Percentiles rank a stretch among this genome's conserved stretches.
Conservation (phyloP, 805 yeast species). For the Yamadazyma akitaensis region DNA sequence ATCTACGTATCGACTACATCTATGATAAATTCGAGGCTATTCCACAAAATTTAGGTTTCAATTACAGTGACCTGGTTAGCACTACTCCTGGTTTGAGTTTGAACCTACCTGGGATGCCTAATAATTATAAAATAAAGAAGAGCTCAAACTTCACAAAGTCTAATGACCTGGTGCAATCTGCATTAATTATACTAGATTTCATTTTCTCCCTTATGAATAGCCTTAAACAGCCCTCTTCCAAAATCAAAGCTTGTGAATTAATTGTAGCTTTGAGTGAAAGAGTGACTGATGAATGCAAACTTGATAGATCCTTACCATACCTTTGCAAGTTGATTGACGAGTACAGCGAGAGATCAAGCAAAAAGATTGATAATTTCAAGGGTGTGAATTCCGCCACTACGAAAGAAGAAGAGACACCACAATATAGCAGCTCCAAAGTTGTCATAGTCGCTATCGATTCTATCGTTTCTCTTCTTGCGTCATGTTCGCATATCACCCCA, state of each 20-base stretch:
- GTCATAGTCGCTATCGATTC: constrained; percentile 63
- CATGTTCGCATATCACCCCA: constrained; percentile 65
- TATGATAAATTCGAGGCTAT: constrained; percentile 55
- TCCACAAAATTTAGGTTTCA: constrained; percentile 20
- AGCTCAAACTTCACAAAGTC: constrained; percentile 11
- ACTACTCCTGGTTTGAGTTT: constrained; percentile 23
- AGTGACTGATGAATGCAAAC: constrained; percentile 75
- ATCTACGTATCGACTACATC: constrained; percentile 54
- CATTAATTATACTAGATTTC: constrained; percentile 55
- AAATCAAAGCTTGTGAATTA: constrained; percentile 71
- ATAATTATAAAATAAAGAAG: constrained; percentile 40
- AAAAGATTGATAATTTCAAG: constrained; percentile 3
- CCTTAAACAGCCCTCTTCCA: constrained; percentile 55
- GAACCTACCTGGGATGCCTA: constrained; percentile 51
- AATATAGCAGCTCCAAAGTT: constrained; percentile 47
- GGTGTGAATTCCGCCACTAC: background rate
- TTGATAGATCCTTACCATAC: constrained; percentile 84
- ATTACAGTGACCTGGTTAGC: constrained; percentile 14
- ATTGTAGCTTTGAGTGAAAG: constrained; percentile 73
- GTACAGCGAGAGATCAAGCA: constrained; percentile 14
- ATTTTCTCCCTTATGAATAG: constrained; percentile 60
- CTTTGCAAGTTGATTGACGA: constrained; percentile 72
- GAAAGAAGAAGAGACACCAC: background rate
- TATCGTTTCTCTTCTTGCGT: constrained; percentile 61
- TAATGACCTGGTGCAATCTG: constrained; percentile 36